phyloP scores from a whole-genome alignment of 202 grass and related monocot species.

The Schoenoplectus triqueter region DNA sequence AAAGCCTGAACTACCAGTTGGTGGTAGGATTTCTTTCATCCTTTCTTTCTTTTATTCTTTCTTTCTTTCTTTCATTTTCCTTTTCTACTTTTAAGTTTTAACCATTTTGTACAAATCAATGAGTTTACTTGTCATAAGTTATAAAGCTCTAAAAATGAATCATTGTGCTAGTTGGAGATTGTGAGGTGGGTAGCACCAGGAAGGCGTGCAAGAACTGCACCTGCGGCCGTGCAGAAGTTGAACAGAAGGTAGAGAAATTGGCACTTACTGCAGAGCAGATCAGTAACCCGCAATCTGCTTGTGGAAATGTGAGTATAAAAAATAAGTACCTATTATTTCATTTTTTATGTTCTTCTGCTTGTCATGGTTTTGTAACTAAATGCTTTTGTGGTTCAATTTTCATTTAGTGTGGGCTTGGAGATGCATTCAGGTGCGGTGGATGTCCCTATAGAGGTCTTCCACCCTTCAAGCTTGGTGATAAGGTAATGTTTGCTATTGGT shows the following conservation, averaged over 20 bases:
- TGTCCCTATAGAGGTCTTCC: conserved; percentile 91
- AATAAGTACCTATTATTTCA: background rate
- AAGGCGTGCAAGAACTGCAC: conserved; percentile 97
- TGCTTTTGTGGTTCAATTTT: background rate
- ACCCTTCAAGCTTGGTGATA: conserved; percentile 87
- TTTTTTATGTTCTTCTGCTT: background rate
- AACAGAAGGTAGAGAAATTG: conserved; percentile 85
- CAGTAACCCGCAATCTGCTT: conserved; percentile 80
- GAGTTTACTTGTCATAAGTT: background rate
- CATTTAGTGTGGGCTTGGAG: conserved; percentile 81
- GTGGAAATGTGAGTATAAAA: conserved; percentile 73
- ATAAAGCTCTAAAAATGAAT: conserved; percentile 4
- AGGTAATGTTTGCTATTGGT: conserved; percentile 49
- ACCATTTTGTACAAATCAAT: background rate
- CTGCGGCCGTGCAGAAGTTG: conserved; percentile 84
- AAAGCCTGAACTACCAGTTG: conserved; percentile 83
- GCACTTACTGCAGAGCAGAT: conserved; percentile 80
- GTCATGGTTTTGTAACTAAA: background rate
- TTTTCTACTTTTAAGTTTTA: background rate
- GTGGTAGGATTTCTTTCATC: conserved; percentile 35
- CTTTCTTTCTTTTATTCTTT: no score
- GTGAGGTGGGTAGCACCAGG: conserved; percentile 79
- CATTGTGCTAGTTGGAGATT: conserved; percentile 59
- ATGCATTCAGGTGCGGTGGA: conserved; percentile 83
- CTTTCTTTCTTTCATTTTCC: background rate